Evolutionary conservation across 768 basidiomycete genomes (phyloP).

Genomic region (Terana coerulea): DNA sequence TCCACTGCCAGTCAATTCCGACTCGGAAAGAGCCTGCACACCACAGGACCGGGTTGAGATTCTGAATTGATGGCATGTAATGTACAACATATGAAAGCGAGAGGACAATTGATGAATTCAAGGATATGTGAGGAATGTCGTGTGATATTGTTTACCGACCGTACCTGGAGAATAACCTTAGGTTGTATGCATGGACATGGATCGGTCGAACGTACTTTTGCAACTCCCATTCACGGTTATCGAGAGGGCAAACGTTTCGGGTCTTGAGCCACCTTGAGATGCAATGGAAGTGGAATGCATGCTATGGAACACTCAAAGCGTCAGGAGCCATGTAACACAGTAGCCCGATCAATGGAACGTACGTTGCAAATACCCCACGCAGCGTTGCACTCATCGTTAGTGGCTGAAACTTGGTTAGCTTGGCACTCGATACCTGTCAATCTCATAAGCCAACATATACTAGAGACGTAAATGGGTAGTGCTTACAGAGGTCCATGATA

Average conservation of each 20-base stretch:
- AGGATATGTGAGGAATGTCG: background rate
- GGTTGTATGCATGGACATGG: background rate
- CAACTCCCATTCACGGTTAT: conserved; percentile 96
- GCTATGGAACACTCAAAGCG: conserved; percentile 42
- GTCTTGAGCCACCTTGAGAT: conserved; percentile 99
- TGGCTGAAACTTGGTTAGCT: conserved; percentile 96
- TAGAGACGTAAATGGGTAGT: conserved; percentile 25
- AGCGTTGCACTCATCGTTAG: conserved; percentile 94
- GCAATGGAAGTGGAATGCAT: conserved; percentile 99
- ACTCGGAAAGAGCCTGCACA: too few relatives aligned
- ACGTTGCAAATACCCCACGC: conserved; percentile 99
- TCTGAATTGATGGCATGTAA: conserved; percentile 4
- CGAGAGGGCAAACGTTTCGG: conserved; percentile 89
- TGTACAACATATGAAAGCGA: conserved; percentile 9
- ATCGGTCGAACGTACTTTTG: conserved; percentile 68
- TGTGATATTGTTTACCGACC: conserved; percentile 6
- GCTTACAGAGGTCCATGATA: conserved; percentile 97
- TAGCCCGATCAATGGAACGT: conserved; percentile 28
- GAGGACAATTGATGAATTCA: too few relatives aligned
- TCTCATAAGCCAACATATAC: background rate
- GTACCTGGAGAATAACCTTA: conserved; percentile 4
- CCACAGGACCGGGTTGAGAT: too few relatives aligned
- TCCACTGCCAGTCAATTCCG: too few relatives aligned
- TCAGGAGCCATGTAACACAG: background rate
- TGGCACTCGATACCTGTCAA: conserved; percentile 95